These are phyloP conservation scores for Flaveria ramosissima DNA, from an alignment of 129 eudicot genomes.

Conservation along the genomic window DNA sequence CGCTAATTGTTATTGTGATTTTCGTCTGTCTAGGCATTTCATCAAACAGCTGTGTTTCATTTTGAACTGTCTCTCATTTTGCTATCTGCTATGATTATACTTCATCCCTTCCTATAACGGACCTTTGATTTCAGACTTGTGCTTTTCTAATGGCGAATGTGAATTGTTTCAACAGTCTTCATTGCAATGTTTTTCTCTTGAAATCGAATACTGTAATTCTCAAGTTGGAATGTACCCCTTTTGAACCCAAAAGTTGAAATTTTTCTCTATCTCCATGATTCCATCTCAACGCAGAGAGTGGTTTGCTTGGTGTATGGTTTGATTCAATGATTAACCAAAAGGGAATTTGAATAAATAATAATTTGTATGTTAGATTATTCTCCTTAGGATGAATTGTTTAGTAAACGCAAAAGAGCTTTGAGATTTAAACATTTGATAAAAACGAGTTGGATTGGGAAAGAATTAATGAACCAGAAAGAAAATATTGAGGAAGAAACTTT, in stretches of 20 bases:
- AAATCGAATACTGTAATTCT: not conserved
- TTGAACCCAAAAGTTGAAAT: not conserved
- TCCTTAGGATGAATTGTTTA: not conserved
- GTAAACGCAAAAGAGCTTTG: not conserved
- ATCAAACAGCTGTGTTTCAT: conserved; percentile 18
- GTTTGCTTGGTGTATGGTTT: not conserved
- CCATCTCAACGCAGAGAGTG: not conserved
- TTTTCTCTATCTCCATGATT: not conserved
- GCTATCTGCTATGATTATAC: not conserved
- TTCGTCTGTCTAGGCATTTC: conserved; percentile 31
- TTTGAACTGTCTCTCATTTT: not conserved
- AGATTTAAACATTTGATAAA: not conserved
- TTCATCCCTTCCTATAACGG: not conserved
- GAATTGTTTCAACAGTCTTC: not conserved
- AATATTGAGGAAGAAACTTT: not conserved
- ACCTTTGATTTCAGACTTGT: conserved; percentile 3
- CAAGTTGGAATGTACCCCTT: not conserved
- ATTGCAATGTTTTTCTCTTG: not conserved
- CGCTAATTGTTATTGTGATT: conserved; percentile 15
- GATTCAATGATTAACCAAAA: not conserved
- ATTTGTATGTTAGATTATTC: not conserved
- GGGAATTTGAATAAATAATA: not conserved
- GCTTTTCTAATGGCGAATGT: not conserved
- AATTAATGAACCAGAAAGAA: conserved; percentile 1
- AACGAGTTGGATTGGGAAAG: not conserved